Evolutionary conservation across 2,329 filamentous ascomycete species (phyloP), one percentile per base, ranked within the genome.

Genomic region (Calonectria pteridis): DNA sequence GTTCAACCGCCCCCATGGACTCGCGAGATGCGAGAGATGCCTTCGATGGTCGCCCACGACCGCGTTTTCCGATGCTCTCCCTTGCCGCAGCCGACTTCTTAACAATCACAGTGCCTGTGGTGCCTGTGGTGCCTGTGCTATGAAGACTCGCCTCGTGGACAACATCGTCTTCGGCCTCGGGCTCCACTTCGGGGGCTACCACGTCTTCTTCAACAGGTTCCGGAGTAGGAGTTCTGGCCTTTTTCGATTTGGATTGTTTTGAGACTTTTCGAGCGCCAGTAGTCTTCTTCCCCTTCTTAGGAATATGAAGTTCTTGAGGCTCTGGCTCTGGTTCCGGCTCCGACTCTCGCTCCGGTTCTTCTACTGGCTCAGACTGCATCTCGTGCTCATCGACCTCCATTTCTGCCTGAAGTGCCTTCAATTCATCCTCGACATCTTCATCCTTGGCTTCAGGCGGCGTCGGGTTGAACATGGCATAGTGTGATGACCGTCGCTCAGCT

Each of bases 201-300:
- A 79, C 77, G 10, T 79, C 74, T 43, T 78, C 77, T 31, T 75
- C 77, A 0, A 74, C 80, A 49, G 81, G 77, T 11, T 78, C 73
- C 2, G 81, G 76, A 11, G 81, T 77, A 10, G 82, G 78, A 3
- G 84, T 80, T 75, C 87, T 87, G 10, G 82, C 72, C 77, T 88
- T 89, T 78, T 85, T 87, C 9, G 83, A 73, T 65, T 88, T 88
- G 13, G 86, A 85, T 75, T 89, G 88, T 80, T 90, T 91, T 0
- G 89, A 89, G 0, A 77, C 85, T 76, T 91, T 91, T 55, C 87
- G 86, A 4, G 85, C 83, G n/a, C 83, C 87, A 3, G 87, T 86
- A 3, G 87, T 81, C 77, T 91, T 91, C 63, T 88, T 88, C 31
- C 87, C 88, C 80, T 90, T 91, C 82, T 91, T 91, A 5, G 88